A percentile compares a stretch with the other conserved stretches of the same genome.
Conservation (phyloP, 306 rosid genomes). For the Cyamopsis tetragonoloba region DNA sequence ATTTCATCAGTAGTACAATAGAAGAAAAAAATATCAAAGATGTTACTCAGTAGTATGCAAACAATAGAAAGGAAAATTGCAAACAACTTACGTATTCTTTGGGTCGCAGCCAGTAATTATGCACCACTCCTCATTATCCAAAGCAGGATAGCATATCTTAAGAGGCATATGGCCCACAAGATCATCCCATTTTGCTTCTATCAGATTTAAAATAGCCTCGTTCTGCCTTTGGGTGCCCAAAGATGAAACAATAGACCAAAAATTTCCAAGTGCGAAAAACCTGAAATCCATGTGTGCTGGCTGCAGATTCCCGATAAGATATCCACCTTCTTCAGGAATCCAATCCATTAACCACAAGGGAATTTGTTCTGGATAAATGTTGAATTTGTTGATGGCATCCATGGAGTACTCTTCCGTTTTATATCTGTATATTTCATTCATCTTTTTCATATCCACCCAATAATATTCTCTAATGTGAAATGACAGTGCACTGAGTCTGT, state of each 20-base stretch:
- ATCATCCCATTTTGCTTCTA: slow-evolving; percentile 87
- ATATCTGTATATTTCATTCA: slow-evolving; percentile 91
- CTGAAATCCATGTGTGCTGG: slow-evolving; percentile 97
- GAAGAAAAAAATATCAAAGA: not conserved
- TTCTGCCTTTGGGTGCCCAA: slow-evolving; percentile 69
- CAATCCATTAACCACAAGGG: slow-evolving; percentile 96
- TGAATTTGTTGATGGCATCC: slow-evolving; percentile 91
- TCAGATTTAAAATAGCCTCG: slow-evolving; percentile 64
- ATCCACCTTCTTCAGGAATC: slow-evolving; percentile 96
- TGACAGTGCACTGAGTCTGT: slow-evolving; percentile 90
- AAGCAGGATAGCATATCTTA: slow-evolving; percentile 83
- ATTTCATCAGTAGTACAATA: not conserved
- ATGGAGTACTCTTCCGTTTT: slow-evolving; percentile 92
- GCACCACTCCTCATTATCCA: slow-evolving; percentile 83
- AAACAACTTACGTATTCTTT: slow-evolving; percentile 83
- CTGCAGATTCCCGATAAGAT: slow-evolving; percentile 87
- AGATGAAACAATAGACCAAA: slow-evolving; percentile 78
- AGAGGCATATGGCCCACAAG: slow-evolving; percentile 77
- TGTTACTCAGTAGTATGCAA: not conserved
- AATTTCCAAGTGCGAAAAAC: slow-evolving; percentile 80
- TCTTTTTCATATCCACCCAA: slow-evolving; percentile 89
- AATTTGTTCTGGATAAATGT: slow-evolving; percentile 97
- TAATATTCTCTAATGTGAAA: slow-evolving; percentile 96
- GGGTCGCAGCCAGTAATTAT: slow-evolving; percentile 82
- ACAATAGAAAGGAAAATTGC: not conserved